Conservation (phyloP, 352 stramenopile genomes). For the Elongisporangium prolatum region DNA sequence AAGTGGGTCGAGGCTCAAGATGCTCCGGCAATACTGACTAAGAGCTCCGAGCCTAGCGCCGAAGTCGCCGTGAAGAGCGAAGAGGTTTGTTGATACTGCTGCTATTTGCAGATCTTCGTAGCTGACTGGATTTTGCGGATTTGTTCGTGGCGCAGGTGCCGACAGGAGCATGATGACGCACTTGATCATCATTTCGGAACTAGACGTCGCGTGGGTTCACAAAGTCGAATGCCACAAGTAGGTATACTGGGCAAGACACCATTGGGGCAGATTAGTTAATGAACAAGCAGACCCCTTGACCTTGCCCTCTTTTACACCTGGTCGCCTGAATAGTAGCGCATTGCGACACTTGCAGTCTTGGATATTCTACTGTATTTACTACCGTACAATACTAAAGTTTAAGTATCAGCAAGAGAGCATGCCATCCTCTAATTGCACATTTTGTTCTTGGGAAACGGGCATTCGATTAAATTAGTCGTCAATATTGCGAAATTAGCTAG, state of each 20-base stretch:
- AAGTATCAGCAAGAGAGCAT: too few species aligned
- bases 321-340: not conserved
- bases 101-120: not conserved
- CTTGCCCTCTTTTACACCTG: not conserved
- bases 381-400: too few species aligned
- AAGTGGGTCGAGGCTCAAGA: slow-evolving; percentile 59
- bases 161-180: slow-evolving; percentile 3
- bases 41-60: slow-evolving; percentile 5
- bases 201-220: not conserved
- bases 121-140: slow-evolving; percentile 4
- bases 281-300: not conserved
- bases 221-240: not conserved
- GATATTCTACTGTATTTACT: not conserved
- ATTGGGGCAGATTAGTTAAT: not conserved
- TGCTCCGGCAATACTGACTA: slow-evolving; percentile 37
- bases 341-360: not conserved
- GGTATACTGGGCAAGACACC: not conserved
- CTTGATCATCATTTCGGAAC: not conserved
- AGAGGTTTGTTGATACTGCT: slow-evolving; percentile 6
- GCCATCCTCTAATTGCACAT: too few species aligned
- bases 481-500: not conserved
- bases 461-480: not conserved
- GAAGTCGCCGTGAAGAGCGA: not conserved
- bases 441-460: too few species aligned
- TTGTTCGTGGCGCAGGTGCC: not conserved